Evolutionary conservation across 345 rosid species (phyloP).

Genomic region (Eucalyptus sp.): DNA sequence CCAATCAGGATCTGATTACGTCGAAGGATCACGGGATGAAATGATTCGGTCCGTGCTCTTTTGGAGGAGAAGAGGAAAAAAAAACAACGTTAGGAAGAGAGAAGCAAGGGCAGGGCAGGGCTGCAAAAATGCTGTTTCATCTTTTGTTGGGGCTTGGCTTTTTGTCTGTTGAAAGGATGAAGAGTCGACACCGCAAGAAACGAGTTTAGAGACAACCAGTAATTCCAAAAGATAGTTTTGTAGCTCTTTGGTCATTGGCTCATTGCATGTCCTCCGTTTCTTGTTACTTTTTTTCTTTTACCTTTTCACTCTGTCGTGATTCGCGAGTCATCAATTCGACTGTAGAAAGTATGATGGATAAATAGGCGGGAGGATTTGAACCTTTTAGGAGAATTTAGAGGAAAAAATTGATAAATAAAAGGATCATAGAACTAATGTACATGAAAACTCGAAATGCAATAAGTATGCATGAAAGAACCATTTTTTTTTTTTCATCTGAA

Average conservation of each 20-base stretch:
- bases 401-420: neutral
- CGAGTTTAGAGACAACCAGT: neutral
- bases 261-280: neutral
- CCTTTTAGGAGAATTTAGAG: neutral
- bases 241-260: neutral
- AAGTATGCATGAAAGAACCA: neutral
- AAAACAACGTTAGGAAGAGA: neutral
- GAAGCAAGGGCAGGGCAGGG: neutral
- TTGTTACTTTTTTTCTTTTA: neutral
- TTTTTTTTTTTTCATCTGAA: neutral
- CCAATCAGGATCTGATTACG: neutral
- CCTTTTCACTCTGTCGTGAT: neutral
- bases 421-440: neutral
- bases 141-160: neutral
- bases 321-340: neutral
- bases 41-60: neutral
- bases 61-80: rapidly evolving
- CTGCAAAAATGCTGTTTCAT: neutral
- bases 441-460: neutral
- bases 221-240: too few relatives aligned
- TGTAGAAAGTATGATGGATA: neutral
- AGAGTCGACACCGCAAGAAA: neutral
- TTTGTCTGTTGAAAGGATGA: neutral
- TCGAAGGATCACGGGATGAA: neutral
- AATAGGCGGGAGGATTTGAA: neutral